These are phyloP conservation scores for Arachis hypogaea DNA, from an alignment of 306 rosid genomes.

Conservation along the genomic window DNA sequence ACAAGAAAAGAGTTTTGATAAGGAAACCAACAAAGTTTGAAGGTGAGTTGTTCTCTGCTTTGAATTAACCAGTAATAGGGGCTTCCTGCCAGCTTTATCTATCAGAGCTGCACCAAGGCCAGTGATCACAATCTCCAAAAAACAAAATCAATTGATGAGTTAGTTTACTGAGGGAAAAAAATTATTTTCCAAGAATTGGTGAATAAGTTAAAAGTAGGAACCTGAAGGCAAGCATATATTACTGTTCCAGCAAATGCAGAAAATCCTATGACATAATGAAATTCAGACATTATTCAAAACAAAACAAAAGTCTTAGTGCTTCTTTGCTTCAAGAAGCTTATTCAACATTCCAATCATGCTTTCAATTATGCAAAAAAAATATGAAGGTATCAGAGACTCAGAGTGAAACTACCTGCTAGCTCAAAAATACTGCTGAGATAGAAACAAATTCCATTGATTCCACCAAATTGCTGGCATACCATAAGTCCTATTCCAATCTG, in stretches of 20 bases:
- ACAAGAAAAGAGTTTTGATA: conserved; percentile 20
- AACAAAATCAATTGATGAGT: background rate
- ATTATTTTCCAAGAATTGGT: background rate
- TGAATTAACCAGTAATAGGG: conserved; percentile 67
- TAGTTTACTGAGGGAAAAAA: conserved; percentile 1
- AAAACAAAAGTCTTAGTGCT: conserved; percentile 22
- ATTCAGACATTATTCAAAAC: conserved; percentile 12
- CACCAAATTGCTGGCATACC: conserved; percentile 94
- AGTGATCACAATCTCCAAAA: conserved; percentile 65
- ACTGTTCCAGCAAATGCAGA: conserved; percentile 62
- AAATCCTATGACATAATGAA: conserved; percentile 58
- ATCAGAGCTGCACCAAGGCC: conserved; percentile 62
- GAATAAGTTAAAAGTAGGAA: conserved; percentile 35
- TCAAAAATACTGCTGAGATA: conserved; percentile 79
- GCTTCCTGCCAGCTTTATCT: conserved; percentile 86
- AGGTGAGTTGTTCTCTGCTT: conserved; percentile 4
- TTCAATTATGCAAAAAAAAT: conserved; percentile 1
- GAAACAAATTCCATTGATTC: conserved; percentile 84
- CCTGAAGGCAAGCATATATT: conserved; percentile 77
- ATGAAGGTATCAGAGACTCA: conserved; percentile 22
- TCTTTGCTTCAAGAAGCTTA: conserved; percentile 29
- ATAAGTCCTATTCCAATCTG: conserved; percentile 89
- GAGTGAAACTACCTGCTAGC: conserved; percentile 62
- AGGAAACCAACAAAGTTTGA: conserved; percentile 11
- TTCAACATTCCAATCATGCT: background rate